Conservation (phyloP, 129 eudicot species). For the Artemisia tridentata region DNA sequence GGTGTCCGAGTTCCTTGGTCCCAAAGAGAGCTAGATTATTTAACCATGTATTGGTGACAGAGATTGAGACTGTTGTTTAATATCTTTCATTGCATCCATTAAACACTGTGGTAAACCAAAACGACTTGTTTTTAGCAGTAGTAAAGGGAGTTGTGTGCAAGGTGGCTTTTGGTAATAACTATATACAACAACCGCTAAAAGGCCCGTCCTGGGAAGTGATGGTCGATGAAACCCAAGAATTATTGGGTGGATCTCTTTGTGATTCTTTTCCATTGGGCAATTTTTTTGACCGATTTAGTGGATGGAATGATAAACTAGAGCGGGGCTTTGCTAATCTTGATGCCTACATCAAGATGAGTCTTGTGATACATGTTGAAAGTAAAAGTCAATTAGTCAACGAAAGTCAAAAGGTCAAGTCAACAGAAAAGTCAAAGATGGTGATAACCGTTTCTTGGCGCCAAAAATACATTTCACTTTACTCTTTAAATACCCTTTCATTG, state of each 20-base stretch:
- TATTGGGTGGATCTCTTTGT: neutral
- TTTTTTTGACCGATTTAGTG: neutral
- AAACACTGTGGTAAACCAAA: slow-evolving; percentile 6
- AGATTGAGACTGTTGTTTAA: slow-evolving; percentile 6
- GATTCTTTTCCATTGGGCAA: neutral
- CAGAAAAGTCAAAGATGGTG: too few species aligned
- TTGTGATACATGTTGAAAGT: too few species aligned
- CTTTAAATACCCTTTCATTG: too few species aligned
- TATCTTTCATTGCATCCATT: neutral
- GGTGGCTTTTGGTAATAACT: slow-evolving; percentile 23
- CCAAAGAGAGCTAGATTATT: slow-evolving; percentile 10
- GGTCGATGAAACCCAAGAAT: neutral
- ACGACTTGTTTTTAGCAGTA: neutral
- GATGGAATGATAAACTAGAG: neutral
- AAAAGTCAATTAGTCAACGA: too few species aligned
- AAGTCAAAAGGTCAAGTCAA: too few species aligned
- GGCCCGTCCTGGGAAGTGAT: slow-evolving; percentile 18
- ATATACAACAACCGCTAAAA: slow-evolving; percentile 13
- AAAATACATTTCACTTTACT: too few species aligned
- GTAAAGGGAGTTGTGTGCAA: slow-evolving; percentile 16
- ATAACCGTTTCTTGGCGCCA: too few species aligned
- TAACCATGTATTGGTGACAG: slow-evolving; percentile 1
- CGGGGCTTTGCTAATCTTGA: neutral
- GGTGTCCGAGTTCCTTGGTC: slow-evolving; percentile 23
- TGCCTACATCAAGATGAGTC: neutral